Evolutionary conservation across 2,329 filamentous ascomycete genomes (phyloP), one percentile per base, ranked within the genome.

Genomic region (Ceratocystiopsis sp.): DNA sequence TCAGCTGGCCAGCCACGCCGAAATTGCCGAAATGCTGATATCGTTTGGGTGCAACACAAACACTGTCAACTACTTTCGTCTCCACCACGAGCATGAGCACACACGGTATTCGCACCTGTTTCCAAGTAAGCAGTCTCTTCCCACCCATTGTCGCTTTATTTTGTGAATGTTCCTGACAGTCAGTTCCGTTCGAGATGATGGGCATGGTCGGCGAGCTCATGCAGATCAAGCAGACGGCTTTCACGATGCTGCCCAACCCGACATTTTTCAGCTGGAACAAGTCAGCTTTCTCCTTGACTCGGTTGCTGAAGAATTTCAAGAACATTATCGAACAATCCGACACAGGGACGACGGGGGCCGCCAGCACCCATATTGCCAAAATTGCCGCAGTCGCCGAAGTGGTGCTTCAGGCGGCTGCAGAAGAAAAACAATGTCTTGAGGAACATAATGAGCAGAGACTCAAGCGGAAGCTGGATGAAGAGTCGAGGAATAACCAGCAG

Each of bases 131-230:
- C 44, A 2, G 2, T 19, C 13, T 36, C 16, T 3, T 38, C 5
- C n/a, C n/a, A n/a, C n/a, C n/a, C 19, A 10, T 25, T 8, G 19
- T 16, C 16, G 15, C 18, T 35, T 13, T 25, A 25, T 17, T 8
- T 1, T 17, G 10, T 29, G 25, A 29, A 9, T 11, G 2, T 29
- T 29, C 13, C 43, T 45, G 37, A 45, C 29, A 5, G 4, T 13
- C 21, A 73, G 71, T 76, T 1, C 63, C 68, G 0, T 75, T 75
- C 41, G 72, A 76, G 50, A 61, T 76, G 0, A 53, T 73, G 3
- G 72, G 70, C n/a, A 75, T 76, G 71, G 55, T 75, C 1, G 63
- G 64, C 38, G 61, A 62, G 21, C 64, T 62, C 0, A 58, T 73
- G 18, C 67, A 72, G 42, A 65, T 73, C 18, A 57, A 59, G 7